Conservation (phyloP, 1,139 yeast genomes). For the Taphrina sp. region DNA sequence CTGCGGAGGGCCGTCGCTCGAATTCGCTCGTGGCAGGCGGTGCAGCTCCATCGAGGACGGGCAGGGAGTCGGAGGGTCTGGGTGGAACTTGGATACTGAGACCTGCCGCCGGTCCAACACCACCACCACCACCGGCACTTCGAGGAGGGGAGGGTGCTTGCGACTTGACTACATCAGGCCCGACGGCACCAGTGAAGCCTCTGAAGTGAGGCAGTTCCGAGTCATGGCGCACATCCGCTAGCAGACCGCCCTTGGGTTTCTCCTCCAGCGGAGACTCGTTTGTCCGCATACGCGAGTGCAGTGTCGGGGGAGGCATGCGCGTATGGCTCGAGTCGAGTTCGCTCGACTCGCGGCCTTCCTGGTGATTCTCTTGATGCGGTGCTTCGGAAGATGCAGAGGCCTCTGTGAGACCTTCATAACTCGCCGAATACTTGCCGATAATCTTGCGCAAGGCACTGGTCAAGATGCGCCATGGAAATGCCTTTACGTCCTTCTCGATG, state of each 20-base stretch:
- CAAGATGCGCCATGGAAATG: constrained; percentile 60
- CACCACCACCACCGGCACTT: background rate
- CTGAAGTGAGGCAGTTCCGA: constrained; percentile 1
- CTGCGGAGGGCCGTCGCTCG: constrained; percentile 21
- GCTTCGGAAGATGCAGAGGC: background rate
- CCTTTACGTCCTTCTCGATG: constrained; percentile 71
- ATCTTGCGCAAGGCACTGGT: constrained; percentile 59
- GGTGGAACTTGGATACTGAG: constrained; percentile 22
- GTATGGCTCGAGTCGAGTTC: background rate
- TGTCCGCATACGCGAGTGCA: background rate
- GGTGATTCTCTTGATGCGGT: background rate
- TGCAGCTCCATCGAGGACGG: constrained; percentile 15
- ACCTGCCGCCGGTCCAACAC: too few species aligned
- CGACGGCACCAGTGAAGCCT: too few species aligned
- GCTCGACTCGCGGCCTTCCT: background rate
- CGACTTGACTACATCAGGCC: background rate
- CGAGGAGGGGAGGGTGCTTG: background rate
- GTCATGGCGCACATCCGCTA: background rate
- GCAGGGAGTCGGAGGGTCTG: constrained; percentile 4
- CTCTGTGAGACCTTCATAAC: constrained; percentile 24
- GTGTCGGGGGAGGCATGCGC: constrained; percentile 9
- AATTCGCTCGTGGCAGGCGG: constrained; percentile 1
- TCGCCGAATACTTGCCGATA: constrained; percentile 54
- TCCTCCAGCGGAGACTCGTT: background rate
- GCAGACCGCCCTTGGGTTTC: constrained; percentile 4